phyloP scores from a whole-genome alignment of 345 rosid species.

The Draba incana region DNA sequence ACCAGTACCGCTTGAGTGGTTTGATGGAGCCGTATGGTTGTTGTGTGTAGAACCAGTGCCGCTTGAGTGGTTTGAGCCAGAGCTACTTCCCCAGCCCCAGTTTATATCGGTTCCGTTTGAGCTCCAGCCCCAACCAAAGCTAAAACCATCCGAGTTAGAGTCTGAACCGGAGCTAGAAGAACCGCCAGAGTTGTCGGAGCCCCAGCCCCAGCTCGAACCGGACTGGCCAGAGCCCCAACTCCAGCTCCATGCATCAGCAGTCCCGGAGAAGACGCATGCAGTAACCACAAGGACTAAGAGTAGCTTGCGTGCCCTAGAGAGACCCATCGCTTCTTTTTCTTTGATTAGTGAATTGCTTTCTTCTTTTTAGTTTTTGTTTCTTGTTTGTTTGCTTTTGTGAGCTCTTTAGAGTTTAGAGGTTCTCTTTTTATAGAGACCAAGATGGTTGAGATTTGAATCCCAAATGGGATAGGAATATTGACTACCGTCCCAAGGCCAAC shows the following conservation, averaged over 20 bases:
- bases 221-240: slow-evolving; percentile 19
- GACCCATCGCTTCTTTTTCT: slow-evolving; percentile 9
- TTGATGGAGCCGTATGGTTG: neutral
- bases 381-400: neutral
- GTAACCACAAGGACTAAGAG: slow-evolving; percentile 3
- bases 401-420: slow-evolving; percentile 2
- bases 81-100: slow-evolving; percentile 23
- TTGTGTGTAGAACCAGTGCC: slow-evolving; percentile 2
- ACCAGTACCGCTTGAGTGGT: neutral
- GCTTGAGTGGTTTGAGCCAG: neutral
- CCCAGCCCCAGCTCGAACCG: slow-evolving; percentile 8
- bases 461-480: neutral
- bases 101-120: slow-evolving; percentile 22
- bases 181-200: slow-evolving; percentile 15
- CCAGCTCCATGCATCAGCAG: slow-evolving; percentile 31
- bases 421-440: neutral
- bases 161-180: slow-evolving; percentile 12
- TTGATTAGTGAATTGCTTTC: neutral
- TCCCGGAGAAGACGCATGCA: neutral
- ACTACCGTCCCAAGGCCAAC: neutral
- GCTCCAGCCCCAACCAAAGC: slow-evolving; percentile 26
- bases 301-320: neutral
- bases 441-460: neutral
- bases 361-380: too few species aligned
- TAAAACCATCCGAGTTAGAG: slow-evolving; percentile 20